Evolutionary conservation across 148 eudicot genomes (phyloP).

Genomic region (Camellia lanceoleosa): DNA sequence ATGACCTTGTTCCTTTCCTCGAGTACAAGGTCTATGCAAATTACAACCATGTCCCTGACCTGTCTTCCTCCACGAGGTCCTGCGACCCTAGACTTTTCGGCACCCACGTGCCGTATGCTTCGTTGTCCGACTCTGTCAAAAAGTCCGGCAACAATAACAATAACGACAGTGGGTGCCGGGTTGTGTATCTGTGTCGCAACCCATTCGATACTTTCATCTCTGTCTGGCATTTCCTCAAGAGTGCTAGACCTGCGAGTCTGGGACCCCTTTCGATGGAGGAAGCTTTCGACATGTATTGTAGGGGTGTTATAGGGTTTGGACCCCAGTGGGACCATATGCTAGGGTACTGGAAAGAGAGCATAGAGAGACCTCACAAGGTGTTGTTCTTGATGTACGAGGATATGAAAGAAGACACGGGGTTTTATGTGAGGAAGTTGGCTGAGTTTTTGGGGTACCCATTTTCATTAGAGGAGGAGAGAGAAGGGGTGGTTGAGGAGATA

Average conservation of each 20-base stretch:
- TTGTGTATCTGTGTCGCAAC: conserved; percentile 59
- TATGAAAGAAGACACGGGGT: conserved; percentile 19
- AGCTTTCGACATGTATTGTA: conserved; percentile 52
- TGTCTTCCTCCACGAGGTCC: neutral
- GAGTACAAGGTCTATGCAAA: conserved; percentile 46
- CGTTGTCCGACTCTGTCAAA: conserved; percentile 37
- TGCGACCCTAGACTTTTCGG: conserved; percentile 35
- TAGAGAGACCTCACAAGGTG: conserved; percentile 43
- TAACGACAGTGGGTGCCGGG: conserved; percentile 17
- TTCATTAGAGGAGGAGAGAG: conserved; percentile 26
- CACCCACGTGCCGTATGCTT: conserved; percentile 43
- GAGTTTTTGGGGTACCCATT: conserved; percentile 35
- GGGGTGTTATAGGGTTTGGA: conserved; percentile 42
- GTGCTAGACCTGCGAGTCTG: conserved; percentile 24
- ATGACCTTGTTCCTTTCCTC: conserved; percentile 60
- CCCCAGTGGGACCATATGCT: conserved; percentile 64
- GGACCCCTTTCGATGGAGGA: conserved; percentile 41
- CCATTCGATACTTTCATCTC: conserved; percentile 59
- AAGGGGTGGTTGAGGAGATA: conserved; percentile 32
- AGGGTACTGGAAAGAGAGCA: conserved; percentile 45
- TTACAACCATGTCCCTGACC: conserved; percentile 20
- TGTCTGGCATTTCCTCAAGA: conserved; percentile 43
- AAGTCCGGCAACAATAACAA: conserved; percentile 6
- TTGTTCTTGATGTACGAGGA: conserved; percentile 50
- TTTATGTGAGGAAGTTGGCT: conserved; percentile 27